These are phyloP conservation scores for Canavalia ensiformis DNA, from an alignment of 306 rosid species.

Conservation along the genomic window DNA sequence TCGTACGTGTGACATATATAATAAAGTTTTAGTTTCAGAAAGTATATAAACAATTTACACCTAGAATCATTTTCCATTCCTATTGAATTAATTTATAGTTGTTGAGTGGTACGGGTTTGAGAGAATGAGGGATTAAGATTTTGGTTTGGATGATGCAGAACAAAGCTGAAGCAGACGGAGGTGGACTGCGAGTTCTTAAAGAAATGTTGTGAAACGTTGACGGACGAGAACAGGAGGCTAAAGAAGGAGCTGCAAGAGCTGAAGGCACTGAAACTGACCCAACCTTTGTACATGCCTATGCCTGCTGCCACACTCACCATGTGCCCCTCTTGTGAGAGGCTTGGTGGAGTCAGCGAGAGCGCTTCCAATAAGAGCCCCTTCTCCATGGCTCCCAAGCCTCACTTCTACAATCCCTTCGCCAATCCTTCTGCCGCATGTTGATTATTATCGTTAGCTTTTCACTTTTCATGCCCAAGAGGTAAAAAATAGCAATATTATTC, in stretches of 20 bases:
- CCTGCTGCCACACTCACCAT: slow-evolving; percentile 87
- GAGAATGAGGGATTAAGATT: neutral
- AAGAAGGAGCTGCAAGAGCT: slow-evolving; percentile 89
- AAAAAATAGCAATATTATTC: neutral
- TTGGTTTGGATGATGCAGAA: slow-evolving; percentile 55
- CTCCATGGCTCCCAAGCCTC: slow-evolving; percentile 72
- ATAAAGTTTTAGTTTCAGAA: neutral
- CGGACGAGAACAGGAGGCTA: slow-evolving; percentile 86
- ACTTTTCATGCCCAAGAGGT: neutral
- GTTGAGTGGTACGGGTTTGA: neutral
- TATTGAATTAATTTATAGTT: neutral
- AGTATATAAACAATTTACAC: neutral
- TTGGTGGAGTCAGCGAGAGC: slow-evolving; percentile 51
- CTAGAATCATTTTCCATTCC: neutral
- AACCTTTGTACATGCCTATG: slow-evolving; percentile 88
- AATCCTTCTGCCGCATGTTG: slow-evolving; percentile 94
- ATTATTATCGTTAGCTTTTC: slow-evolving; percentile 29
- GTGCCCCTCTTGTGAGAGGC: slow-evolving; percentile 93
- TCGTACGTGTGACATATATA: neutral
- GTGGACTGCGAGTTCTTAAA: slow-evolving; percentile 90
- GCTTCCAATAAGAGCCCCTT: slow-evolving; percentile 65
- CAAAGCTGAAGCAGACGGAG: slow-evolving; percentile 97
- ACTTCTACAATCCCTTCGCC: slow-evolving; percentile 75
- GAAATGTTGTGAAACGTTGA: slow-evolving; percentile 90
- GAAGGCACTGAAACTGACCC: slow-evolving; percentile 72